Evolutionary conservation across 805 yeast genomes (phyloP).

Genomic region (Kuraishia cidri): DNA sequence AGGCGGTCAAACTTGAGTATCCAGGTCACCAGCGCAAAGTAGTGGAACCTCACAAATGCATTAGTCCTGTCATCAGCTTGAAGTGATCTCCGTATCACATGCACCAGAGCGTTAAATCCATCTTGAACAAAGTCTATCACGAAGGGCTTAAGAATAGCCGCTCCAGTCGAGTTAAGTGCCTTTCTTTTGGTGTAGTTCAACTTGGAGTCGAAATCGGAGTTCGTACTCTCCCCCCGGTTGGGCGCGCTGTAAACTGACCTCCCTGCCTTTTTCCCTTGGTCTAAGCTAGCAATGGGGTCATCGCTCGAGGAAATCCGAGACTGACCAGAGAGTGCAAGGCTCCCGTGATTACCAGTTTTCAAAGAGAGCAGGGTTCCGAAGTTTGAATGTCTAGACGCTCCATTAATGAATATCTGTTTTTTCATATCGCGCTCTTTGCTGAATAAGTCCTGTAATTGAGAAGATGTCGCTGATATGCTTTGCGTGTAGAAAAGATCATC

Average conservation of each 20-base stretch:
- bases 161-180: slow-evolving; percentile 21
- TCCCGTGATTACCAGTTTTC: slow-evolving; percentile 46
- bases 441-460: slow-evolving; percentile 39
- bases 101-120: slow-evolving; percentile 61
- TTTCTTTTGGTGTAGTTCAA: slow-evolving; percentile 10
- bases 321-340: slow-evolving; percentile 69
- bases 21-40: slow-evolving; percentile 63
- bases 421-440: slow-evolving; percentile 50
- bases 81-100: slow-evolving; percentile 30
- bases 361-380: slow-evolving; percentile 83
- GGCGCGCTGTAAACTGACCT: slow-evolving; percentile 7
- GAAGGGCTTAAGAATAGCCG: slow-evolving; percentile 28
- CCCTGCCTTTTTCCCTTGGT: slow-evolving; percentile 60
- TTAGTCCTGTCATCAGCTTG: slow-evolving; percentile 16
- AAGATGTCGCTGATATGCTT: neutral
- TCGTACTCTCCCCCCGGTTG: slow-evolving; percentile 13
- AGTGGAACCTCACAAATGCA: slow-evolving; percentile 29
- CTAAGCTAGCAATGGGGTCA: slow-evolving; percentile 57
- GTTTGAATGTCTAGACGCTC: slow-evolving; percentile 67
- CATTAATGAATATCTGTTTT: slow-evolving; percentile 11
- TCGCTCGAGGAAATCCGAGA: slow-evolving; percentile 21
- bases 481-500: slow-evolving; percentile 16
- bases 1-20: slow-evolving; percentile 57
- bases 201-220: slow-evolving; percentile 18
- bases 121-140: slow-evolving; percentile 59